Conservation (phyloP, 1,139 yeast genomes). For the Saccharomyces hybrid region DNA sequence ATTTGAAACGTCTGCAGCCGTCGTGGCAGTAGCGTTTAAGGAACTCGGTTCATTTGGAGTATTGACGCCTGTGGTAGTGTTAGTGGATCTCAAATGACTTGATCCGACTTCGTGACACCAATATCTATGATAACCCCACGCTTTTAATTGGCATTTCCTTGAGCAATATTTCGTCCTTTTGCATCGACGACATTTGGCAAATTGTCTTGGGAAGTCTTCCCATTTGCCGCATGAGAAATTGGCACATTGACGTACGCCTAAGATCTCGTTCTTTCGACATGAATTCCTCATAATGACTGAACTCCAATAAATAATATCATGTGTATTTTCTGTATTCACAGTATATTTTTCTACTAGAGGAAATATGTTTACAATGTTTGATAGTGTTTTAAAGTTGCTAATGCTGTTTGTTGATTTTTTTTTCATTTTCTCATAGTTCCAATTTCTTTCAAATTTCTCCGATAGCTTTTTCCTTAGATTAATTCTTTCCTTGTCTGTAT, state of each 20-base stretch:
- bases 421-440: constrained; percentile 15
- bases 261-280: constrained; percentile 83
- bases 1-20: neutral
- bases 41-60: constrained; percentile 4
- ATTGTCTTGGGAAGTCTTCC: constrained; percentile 86
- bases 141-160: constrained; percentile 80
- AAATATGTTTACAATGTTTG: constrained; percentile 55
- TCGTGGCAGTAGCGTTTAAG: neutral
- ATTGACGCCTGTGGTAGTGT: constrained; percentile 7
- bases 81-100: constrained; percentile 7
- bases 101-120: constrained; percentile 56
- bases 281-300: constrained; percentile 95
- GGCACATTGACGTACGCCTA: constrained; percentile 94
- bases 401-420: constrained; percentile 17
- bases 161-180: constrained; percentile 93
- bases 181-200: constrained; percentile 91
- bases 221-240: constrained; percentile 90
- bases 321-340: constrained; percentile 51
- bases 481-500: neutral
- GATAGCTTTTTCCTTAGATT: neutral
- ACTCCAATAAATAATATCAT: constrained; percentile 92
- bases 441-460: constrained; percentile 8
- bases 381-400: constrained; percentile 1
- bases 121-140: constrained; percentile 89
- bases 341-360: constrained; percentile 91